Evolutionary conservation across 495 filamentous ascomycete species (phyloP), one percentile per base, ranked within the genome.

Genomic region (Pyrenula aspistea): DNA sequence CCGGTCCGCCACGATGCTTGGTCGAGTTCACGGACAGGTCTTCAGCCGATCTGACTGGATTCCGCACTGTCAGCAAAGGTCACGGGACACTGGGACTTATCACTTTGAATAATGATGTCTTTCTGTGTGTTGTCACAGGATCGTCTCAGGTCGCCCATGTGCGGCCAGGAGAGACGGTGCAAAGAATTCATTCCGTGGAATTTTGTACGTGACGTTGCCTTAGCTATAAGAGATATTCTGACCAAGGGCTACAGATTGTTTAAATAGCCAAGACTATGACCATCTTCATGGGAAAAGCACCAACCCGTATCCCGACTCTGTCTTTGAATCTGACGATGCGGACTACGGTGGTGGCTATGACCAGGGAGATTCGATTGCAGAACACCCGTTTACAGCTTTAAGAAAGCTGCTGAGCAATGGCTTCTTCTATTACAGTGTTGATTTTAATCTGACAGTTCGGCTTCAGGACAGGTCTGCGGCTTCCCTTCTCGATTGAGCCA

Each of bases 361-460:
- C 24, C 73, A 79, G 54, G 78, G 77, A 59, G 88, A 96, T 36
- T 71, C 78, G 25, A 63, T 81, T 24, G 65, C 86, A 22, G 91
- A 95, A 61, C 89, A 96, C 68, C 94, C 93, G 22, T 96, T 90
- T 64, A 67, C 87, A 55, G 88, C 91, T 47, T 62, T 98, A 53
- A 91, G 91, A 65, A 96, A 95, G 75, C 78, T 98, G 10, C 75
- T 98, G 21, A 83, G 88, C 59, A 88, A 93, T 70, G 91, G 94
- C n/a, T 95, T 86, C 12, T 98, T 98, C 65, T 97, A 97, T 67
- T 98, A 96, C 68, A 96, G 92, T 63, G 84, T 89, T 24, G 88
- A 97, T 71, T 98, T 98, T 66, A 91, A 97, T 68, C 78, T 98
- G 21, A 97, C 93, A 22, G 92, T 92, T 68, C 81, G 93, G 59